phyloP scores from a whole-genome alignment of 1,284 basidiomycete species.

The Coriolopsis trogii region DNA sequence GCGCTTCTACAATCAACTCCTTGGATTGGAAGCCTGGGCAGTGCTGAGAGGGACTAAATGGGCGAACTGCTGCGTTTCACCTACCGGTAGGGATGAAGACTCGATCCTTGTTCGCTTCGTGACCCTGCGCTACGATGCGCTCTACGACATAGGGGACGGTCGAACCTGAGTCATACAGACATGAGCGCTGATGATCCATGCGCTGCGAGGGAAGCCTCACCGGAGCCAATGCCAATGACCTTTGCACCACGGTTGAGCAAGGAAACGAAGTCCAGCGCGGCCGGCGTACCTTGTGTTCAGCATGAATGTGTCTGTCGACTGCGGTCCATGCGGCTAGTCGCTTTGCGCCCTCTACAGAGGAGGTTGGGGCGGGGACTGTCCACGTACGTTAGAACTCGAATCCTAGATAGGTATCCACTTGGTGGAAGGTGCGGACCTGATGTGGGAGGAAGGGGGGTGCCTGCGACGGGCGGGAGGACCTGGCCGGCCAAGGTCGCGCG shows the following conservation, averaged over 20 bases:
- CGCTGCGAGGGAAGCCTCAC: constrained; percentile 39
- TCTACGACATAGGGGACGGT: constrained; percentile 99
- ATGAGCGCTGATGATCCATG: constrained; percentile 1
- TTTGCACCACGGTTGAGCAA: constrained; percentile 33
- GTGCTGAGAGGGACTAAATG: background rate
- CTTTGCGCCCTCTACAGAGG: constrained; percentile 78
- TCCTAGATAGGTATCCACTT: background rate
- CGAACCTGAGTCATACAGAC: constrained; percentile 57
- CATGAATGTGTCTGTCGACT: constrained; percentile 87
- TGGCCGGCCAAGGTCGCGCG: constrained; percentile 25
- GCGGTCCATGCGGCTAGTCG: constrained; percentile 92
- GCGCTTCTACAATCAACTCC: constrained; percentile 87
- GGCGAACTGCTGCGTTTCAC: too few relatives aligned
- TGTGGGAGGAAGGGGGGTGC: constrained; percentile 16
- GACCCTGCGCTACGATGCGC: constrained; percentile 87
- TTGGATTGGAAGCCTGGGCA: constrained; percentile 90
- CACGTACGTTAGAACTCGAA: background rate
- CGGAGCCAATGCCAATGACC: constrained; percentile 92
- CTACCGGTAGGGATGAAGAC: constrained; percentile 90
- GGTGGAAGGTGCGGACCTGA: constrained; percentile 16
- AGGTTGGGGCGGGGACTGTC: constrained; percentile 31
- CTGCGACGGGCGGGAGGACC: constrained; percentile 17
- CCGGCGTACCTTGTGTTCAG: constrained; percentile 77
- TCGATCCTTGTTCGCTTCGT: constrained; percentile 74
- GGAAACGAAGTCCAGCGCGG: background rate